phyloP scores from a whole-genome alignment of 1,284 basidiomycete species.

The Ganoderma lingzhi region DNA sequence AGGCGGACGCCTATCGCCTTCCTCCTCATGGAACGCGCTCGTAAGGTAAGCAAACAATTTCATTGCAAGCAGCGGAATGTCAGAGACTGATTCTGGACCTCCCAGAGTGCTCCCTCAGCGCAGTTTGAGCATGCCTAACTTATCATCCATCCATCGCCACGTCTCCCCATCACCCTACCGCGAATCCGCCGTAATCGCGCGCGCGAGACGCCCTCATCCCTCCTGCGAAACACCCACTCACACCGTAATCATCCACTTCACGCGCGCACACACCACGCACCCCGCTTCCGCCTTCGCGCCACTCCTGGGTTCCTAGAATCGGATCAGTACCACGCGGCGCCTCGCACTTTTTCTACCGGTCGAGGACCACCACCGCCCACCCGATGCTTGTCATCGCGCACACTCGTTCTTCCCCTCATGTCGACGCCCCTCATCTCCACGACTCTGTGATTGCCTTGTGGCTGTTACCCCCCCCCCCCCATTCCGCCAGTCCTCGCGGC shows the following conservation, averaged over 20 bases:
- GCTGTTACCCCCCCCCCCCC: conserved; percentile 2
- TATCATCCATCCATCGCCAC: conserved; percentile 12
- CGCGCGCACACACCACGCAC: background rate
- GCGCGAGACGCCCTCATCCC: conserved; percentile 12
- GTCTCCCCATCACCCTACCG: conserved; percentile 19
- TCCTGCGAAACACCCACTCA: conserved; percentile 13
- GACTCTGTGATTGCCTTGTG: conserved; percentile 12
- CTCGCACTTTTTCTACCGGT: conserved; percentile 22
- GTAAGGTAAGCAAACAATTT: conserved; percentile 6
- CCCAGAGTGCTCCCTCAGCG: conserved; percentile 8
- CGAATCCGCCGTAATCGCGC: conserved; percentile 27
- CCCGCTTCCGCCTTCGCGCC: background rate
- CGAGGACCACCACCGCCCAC: conserved; percentile 13
- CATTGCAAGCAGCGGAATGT: no score
- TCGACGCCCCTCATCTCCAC: conserved; percentile 9
- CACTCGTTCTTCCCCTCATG: conserved; percentile 24
- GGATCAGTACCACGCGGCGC: conserved; percentile 15
- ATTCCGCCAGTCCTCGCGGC: background rate
- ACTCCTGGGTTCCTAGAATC: background rate
- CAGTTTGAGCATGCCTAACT: background rate
- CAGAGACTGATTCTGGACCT: background rate
- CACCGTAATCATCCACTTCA: background rate
- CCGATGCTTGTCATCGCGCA: conserved; percentile 20
- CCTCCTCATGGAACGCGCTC: conserved; percentile 7
- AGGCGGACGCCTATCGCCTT: background rate